Percentiles rank a stretch among this genome's conserved stretches.
Evolutionary conservation across 192 early-diverging fungal species (phyloP).

Genomic region (Coemansia sp.): DNA sequence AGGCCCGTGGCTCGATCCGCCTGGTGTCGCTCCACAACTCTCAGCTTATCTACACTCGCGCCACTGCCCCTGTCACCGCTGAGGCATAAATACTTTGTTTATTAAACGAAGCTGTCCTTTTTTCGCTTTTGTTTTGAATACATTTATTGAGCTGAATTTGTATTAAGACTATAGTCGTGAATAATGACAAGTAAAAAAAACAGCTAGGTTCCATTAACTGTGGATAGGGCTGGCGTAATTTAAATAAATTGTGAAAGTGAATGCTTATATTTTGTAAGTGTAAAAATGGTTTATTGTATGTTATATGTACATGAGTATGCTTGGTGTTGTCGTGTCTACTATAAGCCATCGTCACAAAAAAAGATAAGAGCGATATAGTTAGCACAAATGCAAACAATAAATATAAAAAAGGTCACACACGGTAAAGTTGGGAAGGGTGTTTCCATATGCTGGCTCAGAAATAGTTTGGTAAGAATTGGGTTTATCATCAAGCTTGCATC

Average conservation of each 20-base stretch:
- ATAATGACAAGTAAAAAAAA: too few species aligned
- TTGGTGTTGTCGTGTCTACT: background rate
- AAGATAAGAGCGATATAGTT: background rate
- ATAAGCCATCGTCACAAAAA: background rate
- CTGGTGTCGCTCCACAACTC: constrained; percentile 89
- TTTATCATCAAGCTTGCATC: constrained; percentile 59
- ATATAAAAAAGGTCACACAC: background rate
- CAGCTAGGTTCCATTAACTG: background rate
- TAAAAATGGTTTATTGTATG: background rate
- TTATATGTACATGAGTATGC: background rate
- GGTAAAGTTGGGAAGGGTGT: background rate
- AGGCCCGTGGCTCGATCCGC: constrained; percentile 89
- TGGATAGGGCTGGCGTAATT: background rate
- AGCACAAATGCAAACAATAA: background rate
- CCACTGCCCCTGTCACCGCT: constrained; percentile 41
- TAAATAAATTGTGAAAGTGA: background rate
- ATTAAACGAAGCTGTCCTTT: background rate
- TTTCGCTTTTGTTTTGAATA: background rate
- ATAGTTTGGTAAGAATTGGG: constrained; percentile 40
- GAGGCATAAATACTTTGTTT: constrained; percentile 33
- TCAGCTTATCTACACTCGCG: constrained; percentile 81
- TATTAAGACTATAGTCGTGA: too few species aligned
- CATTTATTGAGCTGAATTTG: background rate
- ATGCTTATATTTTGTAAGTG: background rate
- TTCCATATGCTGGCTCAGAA: constrained; percentile 27